Evolutionary conservation across 768 basidiomycete species (phyloP).

Genomic region (Rhodotorula graminis): DNA sequence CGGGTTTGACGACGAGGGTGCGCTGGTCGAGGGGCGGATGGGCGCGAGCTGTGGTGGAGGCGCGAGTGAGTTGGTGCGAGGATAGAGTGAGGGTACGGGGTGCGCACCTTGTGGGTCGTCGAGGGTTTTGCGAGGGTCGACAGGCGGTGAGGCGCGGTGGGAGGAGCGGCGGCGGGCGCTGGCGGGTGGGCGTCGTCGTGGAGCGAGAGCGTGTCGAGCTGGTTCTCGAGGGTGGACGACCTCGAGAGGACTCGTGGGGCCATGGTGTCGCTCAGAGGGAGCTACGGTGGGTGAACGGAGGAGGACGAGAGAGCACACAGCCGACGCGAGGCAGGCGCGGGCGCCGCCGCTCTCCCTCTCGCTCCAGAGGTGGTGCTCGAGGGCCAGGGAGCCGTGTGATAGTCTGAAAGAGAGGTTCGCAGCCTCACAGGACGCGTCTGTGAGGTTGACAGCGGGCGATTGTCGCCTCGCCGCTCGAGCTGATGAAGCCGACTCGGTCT

Average conservation of each 20-base stretch:
- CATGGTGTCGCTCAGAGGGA: background rate
- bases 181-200: constrained; percentile 1
- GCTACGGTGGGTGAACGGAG: too few species aligned
- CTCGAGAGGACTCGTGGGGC: constrained; percentile 17
- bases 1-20: background rate
- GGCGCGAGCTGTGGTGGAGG: constrained; percentile 12
- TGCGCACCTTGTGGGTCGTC: background rate
- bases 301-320: background rate
- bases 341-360: too few species aligned
- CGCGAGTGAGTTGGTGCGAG: background rate
- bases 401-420: too few species aligned
- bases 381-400: too few species aligned
- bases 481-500: background rate
- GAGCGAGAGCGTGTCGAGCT: constrained; percentile 18
- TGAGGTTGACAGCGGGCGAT: too few species aligned
- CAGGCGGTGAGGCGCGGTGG: background rate
- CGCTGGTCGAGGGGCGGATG: constrained; percentile 11
- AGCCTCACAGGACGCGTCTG: too few species aligned
- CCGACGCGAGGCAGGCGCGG: background rate
- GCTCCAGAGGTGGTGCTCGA: too few species aligned
- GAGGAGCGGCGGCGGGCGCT: background rate
- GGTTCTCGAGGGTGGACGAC: constrained; percentile 26
- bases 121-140: background rate
- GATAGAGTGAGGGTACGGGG: accelerated
- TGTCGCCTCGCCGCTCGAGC: background rate